phyloP scores from a whole-genome alignment of 2,329 filamentous ascomycete genomes.

The Diplodia mutila region DNA sequence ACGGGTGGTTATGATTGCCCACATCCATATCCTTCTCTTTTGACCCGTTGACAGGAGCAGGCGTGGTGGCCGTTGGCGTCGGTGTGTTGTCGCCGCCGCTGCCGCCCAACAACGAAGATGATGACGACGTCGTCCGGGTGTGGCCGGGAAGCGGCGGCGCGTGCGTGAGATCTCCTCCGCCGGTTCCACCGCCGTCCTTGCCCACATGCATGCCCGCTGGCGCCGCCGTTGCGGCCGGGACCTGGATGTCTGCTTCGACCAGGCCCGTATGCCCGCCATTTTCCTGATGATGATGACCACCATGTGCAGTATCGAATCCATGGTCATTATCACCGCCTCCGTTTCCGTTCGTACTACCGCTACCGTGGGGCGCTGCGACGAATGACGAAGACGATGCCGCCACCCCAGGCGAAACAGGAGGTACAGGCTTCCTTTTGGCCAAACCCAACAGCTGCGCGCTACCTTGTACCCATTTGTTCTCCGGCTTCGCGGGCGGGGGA shows the following conservation, averaged over 20 bases:
- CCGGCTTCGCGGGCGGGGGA: slow-evolving; percentile 67
- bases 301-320: neutral
- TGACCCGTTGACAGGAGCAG: neutral
- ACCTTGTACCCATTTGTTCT: slow-evolving; percentile 39
- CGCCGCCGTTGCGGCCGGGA: slow-evolving; percentile 2
- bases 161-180: neutral
- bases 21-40: neutral
- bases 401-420: slow-evolving; percentile 53
- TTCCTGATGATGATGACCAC: neutral
- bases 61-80: neutral
- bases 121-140: slow-evolving; percentile 39
- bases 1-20: neutral
- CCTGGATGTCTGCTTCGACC: neutral
- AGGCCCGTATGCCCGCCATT: neutral
- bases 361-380: neutral
- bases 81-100: neutral
- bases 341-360: neutral
- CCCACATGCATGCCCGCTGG: neutral
- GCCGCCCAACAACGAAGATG: neutral
- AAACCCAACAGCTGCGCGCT: slow-evolving; percentile 5
- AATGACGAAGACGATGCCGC: neutral
- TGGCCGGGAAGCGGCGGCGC: slow-evolving; percentile 1
- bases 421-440: slow-evolving; percentile 41
- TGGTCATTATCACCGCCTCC: neutral
- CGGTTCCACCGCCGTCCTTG: neutral